Conservation (phyloP, 2,329 filamentous ascomycete species). For the Scedosporium aurantiacum region DNA sequence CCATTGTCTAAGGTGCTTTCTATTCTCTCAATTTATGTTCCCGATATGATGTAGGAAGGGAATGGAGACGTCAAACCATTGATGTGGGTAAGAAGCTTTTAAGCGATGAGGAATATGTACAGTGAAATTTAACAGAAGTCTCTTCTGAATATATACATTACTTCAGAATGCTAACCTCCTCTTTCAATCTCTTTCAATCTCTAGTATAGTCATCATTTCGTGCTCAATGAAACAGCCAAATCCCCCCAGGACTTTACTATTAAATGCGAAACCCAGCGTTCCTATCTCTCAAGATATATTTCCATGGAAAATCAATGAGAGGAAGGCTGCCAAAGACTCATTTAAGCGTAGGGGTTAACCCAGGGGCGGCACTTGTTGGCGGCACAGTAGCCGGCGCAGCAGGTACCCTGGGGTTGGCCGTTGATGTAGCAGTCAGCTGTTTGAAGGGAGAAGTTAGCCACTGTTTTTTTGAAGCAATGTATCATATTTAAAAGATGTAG, state of each 20-base stretch:
- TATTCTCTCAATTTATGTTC: too few species aligned
- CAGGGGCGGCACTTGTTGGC: constrained; percentile 29
- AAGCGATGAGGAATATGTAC: not conserved
- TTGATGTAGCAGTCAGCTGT: constrained; percentile 21
- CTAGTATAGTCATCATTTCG: not conserved
- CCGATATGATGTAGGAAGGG: too few species aligned
- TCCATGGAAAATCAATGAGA: not conserved
- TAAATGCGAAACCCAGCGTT: not conserved
- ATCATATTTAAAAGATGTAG: not conserved
- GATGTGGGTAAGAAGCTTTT: too few species aligned
- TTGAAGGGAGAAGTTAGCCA: not conserved
- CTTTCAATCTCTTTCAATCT: not conserved
- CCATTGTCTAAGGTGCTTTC: too few species aligned
- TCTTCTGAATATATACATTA: not conserved
- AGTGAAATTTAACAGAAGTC: not conserved
- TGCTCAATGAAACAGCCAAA: not conserved
- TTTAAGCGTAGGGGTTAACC: constrained; percentile 3
- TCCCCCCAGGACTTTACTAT: not conserved
- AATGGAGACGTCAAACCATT: too few species aligned
- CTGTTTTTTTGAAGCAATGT: not conserved
- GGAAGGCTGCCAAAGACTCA: not conserved
- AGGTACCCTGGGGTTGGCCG: constrained; percentile 24
- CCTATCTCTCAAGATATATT: not conserved
- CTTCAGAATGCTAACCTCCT: not conserved
- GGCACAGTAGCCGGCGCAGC: constrained; percentile 33